Evolutionary conservation across 805 yeast species (phyloP).

Genomic region (Myxozyma melibiosi): DNA sequence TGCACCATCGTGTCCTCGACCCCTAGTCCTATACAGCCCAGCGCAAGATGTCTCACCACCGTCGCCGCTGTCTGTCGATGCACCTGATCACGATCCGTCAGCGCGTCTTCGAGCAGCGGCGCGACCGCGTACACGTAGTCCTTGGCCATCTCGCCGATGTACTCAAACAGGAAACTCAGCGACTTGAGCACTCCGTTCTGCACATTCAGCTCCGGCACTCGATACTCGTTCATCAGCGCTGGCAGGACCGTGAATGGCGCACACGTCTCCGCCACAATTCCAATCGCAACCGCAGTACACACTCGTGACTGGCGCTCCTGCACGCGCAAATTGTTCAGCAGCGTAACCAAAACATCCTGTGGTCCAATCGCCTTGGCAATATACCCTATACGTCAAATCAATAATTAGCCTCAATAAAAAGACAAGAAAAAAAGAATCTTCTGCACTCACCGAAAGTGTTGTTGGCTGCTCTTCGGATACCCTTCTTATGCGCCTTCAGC

Average conservation of each 20-base stretch:
- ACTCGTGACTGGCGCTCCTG: conserved; percentile 96
- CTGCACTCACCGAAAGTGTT: conserved; percentile 69
- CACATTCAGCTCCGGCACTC: conserved; percentile 87
- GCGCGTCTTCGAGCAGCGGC: conserved; percentile 83
- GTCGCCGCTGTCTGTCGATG: conserved; percentile 95
- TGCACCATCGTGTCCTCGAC: conserved; percentile 83
- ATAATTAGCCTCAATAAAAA: background rate
- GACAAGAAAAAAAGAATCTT: background rate
- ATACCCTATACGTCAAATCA: conserved; percentile 37
- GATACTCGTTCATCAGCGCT: conserved; percentile 91
- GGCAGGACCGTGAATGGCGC: conserved; percentile 93
- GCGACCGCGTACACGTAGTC: conserved; percentile 81
- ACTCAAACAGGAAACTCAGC: conserved; percentile 87
- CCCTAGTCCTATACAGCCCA: conserved; percentile 74
- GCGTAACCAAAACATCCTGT: conserved; percentile 83
- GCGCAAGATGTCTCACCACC: conserved; percentile 77
- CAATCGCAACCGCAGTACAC: conserved; percentile 97
- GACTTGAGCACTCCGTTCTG: conserved; percentile 96
- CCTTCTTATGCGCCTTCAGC: conserved; percentile 75
- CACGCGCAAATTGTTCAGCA: conserved; percentile 80
- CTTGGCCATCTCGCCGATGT: conserved; percentile 74
- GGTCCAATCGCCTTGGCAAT: conserved; percentile 95
- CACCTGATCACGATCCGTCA: conserved; percentile 86
- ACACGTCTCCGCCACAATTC: conserved; percentile 92
- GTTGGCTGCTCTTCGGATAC: conserved; percentile 82